Conservation (phyloP, 2,329 filamentous ascomycete genomes). For the Bipolaris gigantea region DNA sequence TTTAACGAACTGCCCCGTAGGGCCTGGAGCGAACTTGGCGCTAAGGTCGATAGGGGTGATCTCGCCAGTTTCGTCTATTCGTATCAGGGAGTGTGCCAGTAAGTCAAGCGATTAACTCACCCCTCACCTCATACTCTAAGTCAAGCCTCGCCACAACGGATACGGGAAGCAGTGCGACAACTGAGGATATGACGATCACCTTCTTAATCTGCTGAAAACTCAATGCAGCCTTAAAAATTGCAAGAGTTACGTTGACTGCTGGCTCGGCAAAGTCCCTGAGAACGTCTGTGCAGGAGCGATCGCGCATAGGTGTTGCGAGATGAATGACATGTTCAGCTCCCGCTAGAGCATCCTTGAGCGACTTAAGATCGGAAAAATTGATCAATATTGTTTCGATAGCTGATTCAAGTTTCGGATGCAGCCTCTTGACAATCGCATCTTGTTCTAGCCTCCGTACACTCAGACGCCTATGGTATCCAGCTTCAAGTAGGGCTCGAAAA, state of each 20-base stretch:
- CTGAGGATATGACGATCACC: slow-evolving; percentile 31
- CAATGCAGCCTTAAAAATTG: slow-evolving; percentile 27
- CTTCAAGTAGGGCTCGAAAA: slow-evolving; percentile 23
- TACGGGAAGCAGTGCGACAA: slow-evolving; percentile 19
- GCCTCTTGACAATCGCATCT: slow-evolving; percentile 8
- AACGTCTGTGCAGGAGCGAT: slow-evolving; percentile 15
- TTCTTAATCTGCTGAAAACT: slow-evolving; percentile 26
- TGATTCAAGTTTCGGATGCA: background rate
- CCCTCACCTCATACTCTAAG: background rate
- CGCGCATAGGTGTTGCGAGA: slow-evolving; percentile 34
- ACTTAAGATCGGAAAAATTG: slow-evolving; percentile 15
- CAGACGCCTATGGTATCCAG: slow-evolving; percentile 33
- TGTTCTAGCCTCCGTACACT: slow-evolving; percentile 25
- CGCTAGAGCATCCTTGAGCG: slow-evolving; percentile 20
- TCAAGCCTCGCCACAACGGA: background rate
- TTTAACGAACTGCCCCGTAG: slow-evolving; percentile 10
- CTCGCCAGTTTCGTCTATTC: background rate
- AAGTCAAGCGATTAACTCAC: background rate
- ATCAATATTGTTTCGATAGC: slow-evolving; percentile 19
- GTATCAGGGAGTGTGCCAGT: background rate
- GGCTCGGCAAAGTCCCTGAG: slow-evolving; percentile 15
- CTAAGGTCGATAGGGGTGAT: slow-evolving; percentile 9
- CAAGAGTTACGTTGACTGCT: slow-evolving; percentile 29
- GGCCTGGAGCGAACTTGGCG: slow-evolving; percentile 4
- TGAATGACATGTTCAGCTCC: slow-evolving; percentile 34